Conservation (phyloP, 2,329 filamentous ascomycete genomes). For the Aspergillus versicolor region DNA sequence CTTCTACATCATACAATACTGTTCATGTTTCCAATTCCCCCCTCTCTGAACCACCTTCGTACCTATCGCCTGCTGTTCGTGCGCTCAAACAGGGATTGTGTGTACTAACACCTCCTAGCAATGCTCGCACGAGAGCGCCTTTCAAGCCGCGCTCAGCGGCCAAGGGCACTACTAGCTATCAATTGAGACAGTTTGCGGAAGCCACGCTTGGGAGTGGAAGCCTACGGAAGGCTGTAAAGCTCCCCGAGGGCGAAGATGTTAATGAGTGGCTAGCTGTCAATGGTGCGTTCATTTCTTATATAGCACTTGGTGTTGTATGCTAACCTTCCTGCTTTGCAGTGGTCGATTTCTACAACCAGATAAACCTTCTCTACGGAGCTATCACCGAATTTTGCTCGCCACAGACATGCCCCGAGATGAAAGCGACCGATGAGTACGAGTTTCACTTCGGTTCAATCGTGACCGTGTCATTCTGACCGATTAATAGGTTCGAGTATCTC, state of each 20-base stretch:
- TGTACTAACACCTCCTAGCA: slow-evolving; percentile 57
- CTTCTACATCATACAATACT: slow-evolving; percentile 31
- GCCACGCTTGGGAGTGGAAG: slow-evolving; percentile 94
- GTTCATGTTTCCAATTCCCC: slow-evolving; percentile 31
- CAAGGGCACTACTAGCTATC: slow-evolving; percentile 87
- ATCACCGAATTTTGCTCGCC: slow-evolving; percentile 99
- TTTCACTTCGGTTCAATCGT: background rate
- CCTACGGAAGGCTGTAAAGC: slow-evolving; percentile 90
- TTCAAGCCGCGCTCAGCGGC: slow-evolving; percentile 84
- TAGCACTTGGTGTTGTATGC: background rate
- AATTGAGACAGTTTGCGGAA: slow-evolving; percentile 96
- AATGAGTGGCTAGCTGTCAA: slow-evolving; percentile 99
- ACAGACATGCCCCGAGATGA: slow-evolving; percentile 97
- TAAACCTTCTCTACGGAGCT: slow-evolving; percentile 96
- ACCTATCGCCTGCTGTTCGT: slow-evolving; percentile 35
- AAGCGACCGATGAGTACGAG: slow-evolving; percentile 93
- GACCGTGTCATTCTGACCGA: slow-evolving; percentile 11
- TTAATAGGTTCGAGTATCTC: slow-evolving; percentile 84
- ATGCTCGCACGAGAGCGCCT: slow-evolving; percentile 82
- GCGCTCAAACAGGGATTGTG: slow-evolving; percentile 37
- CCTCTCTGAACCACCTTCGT: slow-evolving; percentile 33
- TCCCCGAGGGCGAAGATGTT: slow-evolving; percentile 95
- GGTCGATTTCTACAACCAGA: slow-evolving; percentile 99
- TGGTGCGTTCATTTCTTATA: slow-evolving; percentile 59
- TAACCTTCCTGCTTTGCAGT: slow-evolving; percentile 53